Evolutionary conservation across 2,329 filamentous ascomycete species (phyloP).

Genomic region (Coniella vitis): DNA sequence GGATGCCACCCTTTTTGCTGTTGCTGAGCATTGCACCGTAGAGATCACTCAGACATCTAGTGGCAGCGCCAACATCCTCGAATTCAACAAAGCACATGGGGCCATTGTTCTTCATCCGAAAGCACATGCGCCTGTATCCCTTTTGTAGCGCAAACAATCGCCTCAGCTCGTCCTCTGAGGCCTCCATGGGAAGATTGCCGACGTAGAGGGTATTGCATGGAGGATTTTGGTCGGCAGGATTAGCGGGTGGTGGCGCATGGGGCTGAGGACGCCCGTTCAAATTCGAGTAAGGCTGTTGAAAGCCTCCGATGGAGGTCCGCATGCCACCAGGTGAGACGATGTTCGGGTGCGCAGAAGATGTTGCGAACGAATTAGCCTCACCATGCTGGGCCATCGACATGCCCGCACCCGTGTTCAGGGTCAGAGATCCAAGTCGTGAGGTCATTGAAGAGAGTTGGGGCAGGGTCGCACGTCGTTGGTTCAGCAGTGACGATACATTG

Average conservation of each 20-base stretch:
- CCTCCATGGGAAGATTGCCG: slow-evolving; percentile 89
- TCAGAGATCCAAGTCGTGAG: slow-evolving; percentile 58
- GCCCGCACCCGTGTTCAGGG: slow-evolving; percentile 57
- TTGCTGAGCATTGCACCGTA: slow-evolving; percentile 85
- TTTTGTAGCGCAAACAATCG: slow-evolving; percentile 86
- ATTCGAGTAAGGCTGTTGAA: not conserved
- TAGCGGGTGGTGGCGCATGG: slow-evolving; percentile 60
- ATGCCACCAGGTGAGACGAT: slow-evolving; percentile 53
- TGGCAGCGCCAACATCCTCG: slow-evolving; percentile 86
- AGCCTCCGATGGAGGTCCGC: slow-evolving; percentile 26
- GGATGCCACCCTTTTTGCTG: slow-evolving; percentile 89
- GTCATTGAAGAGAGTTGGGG: slow-evolving; percentile 59
- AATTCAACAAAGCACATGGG: slow-evolving; percentile 99
- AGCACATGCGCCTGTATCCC: slow-evolving; percentile 91
- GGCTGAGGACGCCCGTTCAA: not conserved
- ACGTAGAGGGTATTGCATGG: slow-evolving; percentile 98
- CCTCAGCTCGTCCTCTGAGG: slow-evolving; percentile 92
- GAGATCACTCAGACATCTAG: slow-evolving; percentile 81
- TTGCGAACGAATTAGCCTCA: slow-evolving; percentile 28
- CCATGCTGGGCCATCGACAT: slow-evolving; percentile 46
- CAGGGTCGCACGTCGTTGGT: slow-evolving; percentile 59
- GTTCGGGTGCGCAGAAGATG: slow-evolving; percentile 32
- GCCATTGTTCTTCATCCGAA: slow-evolving; percentile 89
- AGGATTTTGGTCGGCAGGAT: slow-evolving; percentile 92
- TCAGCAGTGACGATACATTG: slow-evolving; percentile 42